A percentile compares a stretch with the other conserved stretches of the same genome.
These are phyloP conservation scores for Thamnidium elegans DNA, from an alignment of 192 early-diverging fungal species.

Conservation along the genomic window DNA sequence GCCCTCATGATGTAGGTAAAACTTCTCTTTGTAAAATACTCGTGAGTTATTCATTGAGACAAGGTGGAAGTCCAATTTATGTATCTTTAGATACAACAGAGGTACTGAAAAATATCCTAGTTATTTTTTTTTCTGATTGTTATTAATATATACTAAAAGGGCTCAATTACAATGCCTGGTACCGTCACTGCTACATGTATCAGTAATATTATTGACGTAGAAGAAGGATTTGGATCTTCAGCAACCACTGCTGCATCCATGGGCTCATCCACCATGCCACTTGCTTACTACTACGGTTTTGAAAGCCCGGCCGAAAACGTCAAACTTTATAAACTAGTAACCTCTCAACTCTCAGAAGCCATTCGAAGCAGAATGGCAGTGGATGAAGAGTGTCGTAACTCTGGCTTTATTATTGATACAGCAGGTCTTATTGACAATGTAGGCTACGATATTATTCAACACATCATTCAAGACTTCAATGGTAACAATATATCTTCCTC, in stretches of 20 bases:
- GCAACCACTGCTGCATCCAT: slow-evolving; percentile 62
- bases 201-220: slow-evolving; percentile 75
- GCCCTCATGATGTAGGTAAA: slow-evolving; percentile 92
- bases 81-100: slow-evolving; percentile 85
- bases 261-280: slow-evolving; percentile 67
- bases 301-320: slow-evolving; percentile 70
- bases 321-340: slow-evolving; percentile 73
- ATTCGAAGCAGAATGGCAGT: slow-evolving; percentile 61
- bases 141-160: slow-evolving; percentile 35
- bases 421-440: slow-evolving; percentile 73
- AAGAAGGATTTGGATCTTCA: slow-evolving; percentile 76
- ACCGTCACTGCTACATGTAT: slow-evolving; percentile 78
- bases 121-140: too few species aligned
- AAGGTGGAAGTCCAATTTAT: slow-evolving; percentile 73
- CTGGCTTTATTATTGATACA: slow-evolving; percentile 88
- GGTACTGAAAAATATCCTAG: too few species aligned
- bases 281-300: slow-evolving; percentile 92
- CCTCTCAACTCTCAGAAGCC: slow-evolving; percentile 57
- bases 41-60: slow-evolving; percentile 81
- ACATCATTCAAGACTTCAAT: slow-evolving; percentile 68
- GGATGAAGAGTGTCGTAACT: slow-evolving; percentile 57
- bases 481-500: slow-evolving; percentile 34
- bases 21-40: slow-evolving; percentile 82
- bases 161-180: slow-evolving; percentile 83
- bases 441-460: slow-evolving; percentile 72